phyloP scores from a whole-genome alignment of 2,329 filamentous ascomycete genomes.

The Hypoxylon sp. region DNA sequence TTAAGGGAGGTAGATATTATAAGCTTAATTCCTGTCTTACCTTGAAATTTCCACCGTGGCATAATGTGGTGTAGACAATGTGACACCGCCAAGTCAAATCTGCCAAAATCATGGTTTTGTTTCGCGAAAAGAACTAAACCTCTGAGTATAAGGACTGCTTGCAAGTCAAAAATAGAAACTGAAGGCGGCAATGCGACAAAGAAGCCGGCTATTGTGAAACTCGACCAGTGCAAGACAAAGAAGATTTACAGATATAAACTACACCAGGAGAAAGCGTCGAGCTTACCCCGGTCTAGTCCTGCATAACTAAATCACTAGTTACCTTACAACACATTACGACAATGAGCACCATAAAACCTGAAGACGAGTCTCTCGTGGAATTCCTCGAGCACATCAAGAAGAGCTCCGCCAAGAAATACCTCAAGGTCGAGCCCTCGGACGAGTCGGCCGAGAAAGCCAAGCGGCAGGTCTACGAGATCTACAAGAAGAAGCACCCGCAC shows the following conservation, averaged over 20 bases:
- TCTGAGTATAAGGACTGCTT: not conserved
- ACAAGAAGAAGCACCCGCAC: constrained; percentile 35
- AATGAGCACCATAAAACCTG: not conserved
- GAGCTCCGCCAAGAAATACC: not conserved
- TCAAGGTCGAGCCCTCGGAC: constrained; percentile 25
- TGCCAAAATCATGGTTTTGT: no score
- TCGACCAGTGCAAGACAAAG: not conserved
- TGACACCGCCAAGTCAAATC: no score
- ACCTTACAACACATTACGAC: not conserved
- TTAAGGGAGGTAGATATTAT: no score
- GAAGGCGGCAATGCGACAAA: not conserved
- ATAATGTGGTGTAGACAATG: no score
- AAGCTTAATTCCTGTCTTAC: no score
- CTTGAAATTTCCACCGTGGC: no score
- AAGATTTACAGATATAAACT: not conserved
- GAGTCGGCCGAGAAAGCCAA: constrained; percentile 33
- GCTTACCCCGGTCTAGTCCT: not conserved
- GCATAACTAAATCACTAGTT: not conserved
- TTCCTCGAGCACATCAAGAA: not conserved
- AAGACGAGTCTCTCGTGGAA: not conserved
- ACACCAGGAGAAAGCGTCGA: not conserved
- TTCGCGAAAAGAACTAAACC: no score
- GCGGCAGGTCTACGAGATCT: constrained; percentile 32
- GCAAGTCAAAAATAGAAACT: not conserved
- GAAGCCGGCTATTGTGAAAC: not conserved